phyloP scores from a whole-genome alignment of 164 flowering plant species.

The Liriodendron chinense region DNA sequence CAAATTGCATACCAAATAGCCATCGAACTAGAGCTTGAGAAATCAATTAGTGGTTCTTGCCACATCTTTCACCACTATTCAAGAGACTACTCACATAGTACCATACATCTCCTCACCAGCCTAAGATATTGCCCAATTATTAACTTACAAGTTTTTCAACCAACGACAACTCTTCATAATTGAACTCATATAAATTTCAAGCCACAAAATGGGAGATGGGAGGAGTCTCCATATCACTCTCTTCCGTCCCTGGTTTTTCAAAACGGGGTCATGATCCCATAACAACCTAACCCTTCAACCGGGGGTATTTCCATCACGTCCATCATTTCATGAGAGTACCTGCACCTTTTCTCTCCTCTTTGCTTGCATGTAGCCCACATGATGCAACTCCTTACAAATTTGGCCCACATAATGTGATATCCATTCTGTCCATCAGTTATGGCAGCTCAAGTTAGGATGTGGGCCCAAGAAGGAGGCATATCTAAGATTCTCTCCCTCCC shows the following conservation, averaged over 20 bases:
- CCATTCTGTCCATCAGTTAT: too few species aligned
- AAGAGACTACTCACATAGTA: background rate
- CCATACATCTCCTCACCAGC: too few species aligned
- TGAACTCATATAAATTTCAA: background rate
- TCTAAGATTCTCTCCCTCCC: too few species aligned
- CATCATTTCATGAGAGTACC: too few species aligned
- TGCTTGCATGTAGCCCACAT: too few species aligned
- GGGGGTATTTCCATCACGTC: too few species aligned
- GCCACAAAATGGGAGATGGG: background rate
- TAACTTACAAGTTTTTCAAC: background rate
- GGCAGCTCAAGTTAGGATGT: too few species aligned
- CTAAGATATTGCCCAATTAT: background rate
- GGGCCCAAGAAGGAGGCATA: too few species aligned
- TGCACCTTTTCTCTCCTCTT: too few species aligned
- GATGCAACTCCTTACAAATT: too few species aligned
- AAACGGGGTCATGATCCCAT: background rate
- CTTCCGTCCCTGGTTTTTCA: background rate
- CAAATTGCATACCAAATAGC: background rate
- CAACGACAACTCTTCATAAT: background rate
- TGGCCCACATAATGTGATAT: too few species aligned
- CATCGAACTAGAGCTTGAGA: background rate
- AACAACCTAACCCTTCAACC: background rate
- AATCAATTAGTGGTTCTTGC: background rate
- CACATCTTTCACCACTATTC: background rate
- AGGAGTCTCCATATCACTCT: background rate